Conservation (phyloP, 2,329 filamentous ascomycete genomes). For the Teratosphaeria nubilosa region DNA sequence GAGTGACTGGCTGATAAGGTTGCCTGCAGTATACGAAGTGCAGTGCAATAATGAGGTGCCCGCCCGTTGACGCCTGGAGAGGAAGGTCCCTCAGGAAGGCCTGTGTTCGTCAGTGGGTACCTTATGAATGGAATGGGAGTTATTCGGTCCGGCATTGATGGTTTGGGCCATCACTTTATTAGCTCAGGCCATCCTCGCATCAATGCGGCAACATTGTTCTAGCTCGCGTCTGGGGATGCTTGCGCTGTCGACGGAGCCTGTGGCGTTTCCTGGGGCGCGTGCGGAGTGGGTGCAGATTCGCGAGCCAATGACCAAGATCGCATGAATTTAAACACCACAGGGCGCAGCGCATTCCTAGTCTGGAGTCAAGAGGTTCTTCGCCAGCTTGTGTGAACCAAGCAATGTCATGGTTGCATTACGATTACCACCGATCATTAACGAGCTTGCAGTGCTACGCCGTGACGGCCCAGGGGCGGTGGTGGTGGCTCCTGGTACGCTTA, state of each 20-base stretch:
- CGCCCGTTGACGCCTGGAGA: background rate
- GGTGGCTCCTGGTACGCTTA: no score
- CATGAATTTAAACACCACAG: background rate
- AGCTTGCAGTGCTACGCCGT: no score
- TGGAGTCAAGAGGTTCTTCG: no score
- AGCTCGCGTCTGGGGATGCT: background rate
- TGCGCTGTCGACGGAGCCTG: background rate
- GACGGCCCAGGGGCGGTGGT: no score
- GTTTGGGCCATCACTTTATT: background rate
- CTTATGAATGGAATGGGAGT: background rate
- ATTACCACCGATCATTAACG: no score
- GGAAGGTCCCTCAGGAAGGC: background rate
- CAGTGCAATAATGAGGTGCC: background rate
- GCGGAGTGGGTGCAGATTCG: background rate
- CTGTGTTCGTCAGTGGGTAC: no score
- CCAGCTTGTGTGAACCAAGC: no score
- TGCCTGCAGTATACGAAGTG: background rate
- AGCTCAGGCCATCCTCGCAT: background rate
- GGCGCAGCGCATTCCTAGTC: no score
- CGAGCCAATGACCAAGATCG: background rate
- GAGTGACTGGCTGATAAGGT: background rate
- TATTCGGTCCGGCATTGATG: background rate
- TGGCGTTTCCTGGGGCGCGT: background rate
- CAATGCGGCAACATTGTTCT: background rate
- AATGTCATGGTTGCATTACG: no score